phyloP scores from a whole-genome alignment of 305 asterid species.

The Rubia occidens region DNA sequence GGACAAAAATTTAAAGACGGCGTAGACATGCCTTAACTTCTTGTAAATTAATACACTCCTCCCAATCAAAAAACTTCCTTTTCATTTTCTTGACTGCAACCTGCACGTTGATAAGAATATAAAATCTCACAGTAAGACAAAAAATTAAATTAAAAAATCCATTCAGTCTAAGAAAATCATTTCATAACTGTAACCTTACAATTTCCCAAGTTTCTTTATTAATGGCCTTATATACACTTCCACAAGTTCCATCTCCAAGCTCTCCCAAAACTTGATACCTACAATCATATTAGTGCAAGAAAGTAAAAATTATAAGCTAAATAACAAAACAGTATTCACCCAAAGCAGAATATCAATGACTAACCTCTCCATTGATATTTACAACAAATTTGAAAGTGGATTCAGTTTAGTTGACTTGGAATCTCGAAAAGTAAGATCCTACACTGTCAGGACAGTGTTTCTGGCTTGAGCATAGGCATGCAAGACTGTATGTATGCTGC shows the following conservation, averaged over 20 bases:
- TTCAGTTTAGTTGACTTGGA: slow-evolving; percentile 47
- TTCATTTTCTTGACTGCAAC: slow-evolving; percentile 96
- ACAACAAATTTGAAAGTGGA: slow-evolving; percentile 23
- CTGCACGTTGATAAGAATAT: slow-evolving; percentile 25
- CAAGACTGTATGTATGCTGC: slow-evolving; percentile 37
- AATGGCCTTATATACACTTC: slow-evolving; percentile 83
- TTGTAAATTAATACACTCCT: slow-evolving; percentile 71
- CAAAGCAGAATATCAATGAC: slow-evolving; percentile 16
- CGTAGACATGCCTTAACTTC: slow-evolving; percentile 71
- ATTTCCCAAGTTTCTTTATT: slow-evolving; percentile 64
- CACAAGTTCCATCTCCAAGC: slow-evolving; percentile 93
- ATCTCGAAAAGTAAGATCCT: slow-evolving; percentile 53
- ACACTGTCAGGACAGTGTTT: slow-evolving; percentile 61
- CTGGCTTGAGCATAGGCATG: slow-evolving; percentile 39
- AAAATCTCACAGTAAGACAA: not conserved
- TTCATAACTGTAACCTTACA: slow-evolving; percentile 34
- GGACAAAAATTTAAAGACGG: not conserved
- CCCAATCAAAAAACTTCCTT: slow-evolving; percentile 83
- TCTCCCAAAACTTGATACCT: slow-evolving; percentile 77
- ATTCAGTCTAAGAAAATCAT: not conserved
- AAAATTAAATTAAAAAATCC: not conserved
- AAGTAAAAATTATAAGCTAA: slow-evolving; percentile 21
- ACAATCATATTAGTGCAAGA: slow-evolving; percentile 23
- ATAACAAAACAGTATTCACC: not conserved
- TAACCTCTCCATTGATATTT: slow-evolving; percentile 68